phyloP scores from a whole-genome alignment of 75 land plant species.

The Cupressus sempervirens region DNA sequence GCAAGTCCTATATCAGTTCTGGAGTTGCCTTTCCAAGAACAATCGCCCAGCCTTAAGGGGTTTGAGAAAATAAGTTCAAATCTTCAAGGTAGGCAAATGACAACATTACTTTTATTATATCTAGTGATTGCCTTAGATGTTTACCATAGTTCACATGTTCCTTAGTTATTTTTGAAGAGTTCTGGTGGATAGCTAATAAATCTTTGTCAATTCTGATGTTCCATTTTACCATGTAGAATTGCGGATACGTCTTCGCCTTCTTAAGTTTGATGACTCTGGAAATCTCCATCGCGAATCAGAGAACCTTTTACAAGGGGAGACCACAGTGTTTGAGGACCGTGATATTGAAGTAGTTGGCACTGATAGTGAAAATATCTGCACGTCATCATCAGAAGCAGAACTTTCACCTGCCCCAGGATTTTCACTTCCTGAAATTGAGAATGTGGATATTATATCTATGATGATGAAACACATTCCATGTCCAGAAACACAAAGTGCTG shows the following conservation, averaged over 20 bases:
- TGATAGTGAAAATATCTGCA: conserved; percentile 1
- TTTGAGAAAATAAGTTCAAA: conserved; percentile 63
- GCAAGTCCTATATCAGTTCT: conserved; percentile 77
- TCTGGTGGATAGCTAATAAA: neutral
- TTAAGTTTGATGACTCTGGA: conserved; percentile 28
- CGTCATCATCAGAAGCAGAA: conserved; percentile 11
- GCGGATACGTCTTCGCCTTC: conserved; percentile 45
- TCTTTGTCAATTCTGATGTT: neutral
- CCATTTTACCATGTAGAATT: conserved; percentile 37
- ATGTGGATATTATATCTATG: neutral
- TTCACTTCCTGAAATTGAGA: neutral
- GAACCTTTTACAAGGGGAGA: neutral
- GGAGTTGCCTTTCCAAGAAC: conserved; percentile 53
- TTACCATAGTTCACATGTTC: neutral
- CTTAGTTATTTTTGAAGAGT: neutral
- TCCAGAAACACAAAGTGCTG: neutral
- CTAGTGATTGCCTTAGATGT: too few species aligned
- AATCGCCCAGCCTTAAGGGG: conserved; percentile 25
- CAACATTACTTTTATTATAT: neutral
- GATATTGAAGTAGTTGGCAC: neutral
- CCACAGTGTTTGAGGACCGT: conserved; percentile 23
- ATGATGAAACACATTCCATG: neutral
- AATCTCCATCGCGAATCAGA: conserved; percentile 20
- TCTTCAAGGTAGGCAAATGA: conserved; percentile 41
- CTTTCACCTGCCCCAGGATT: conserved; percentile 11